A percentile compares a stretch with the other conserved stretches of the same genome.
phyloP scores from a whole-genome alignment of 768 basidiomycete genomes.

The Collybia mongolica region DNA sequence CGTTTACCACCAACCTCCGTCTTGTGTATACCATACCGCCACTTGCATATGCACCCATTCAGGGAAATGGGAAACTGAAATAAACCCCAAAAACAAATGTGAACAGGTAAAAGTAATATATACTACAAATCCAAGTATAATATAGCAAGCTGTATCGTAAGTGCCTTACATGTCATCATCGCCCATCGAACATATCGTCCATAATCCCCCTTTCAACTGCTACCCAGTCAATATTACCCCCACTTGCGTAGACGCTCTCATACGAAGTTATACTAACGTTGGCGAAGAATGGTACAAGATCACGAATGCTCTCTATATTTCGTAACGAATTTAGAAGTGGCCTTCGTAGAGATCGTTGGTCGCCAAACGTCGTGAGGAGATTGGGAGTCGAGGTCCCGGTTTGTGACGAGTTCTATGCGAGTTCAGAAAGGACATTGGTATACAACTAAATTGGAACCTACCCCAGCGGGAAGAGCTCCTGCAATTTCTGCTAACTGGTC shows the following conservation, averaged over 20 bases:
- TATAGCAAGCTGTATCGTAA: not conserved
- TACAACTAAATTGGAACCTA: slow-evolving; percentile 15
- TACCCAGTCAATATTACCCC: slow-evolving; percentile 85
- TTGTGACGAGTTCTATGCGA: slow-evolving; percentile 24
- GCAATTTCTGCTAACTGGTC: slow-evolving; percentile 88
- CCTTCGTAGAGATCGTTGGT: slow-evolving; percentile 57
- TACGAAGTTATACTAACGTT: slow-evolving; percentile 86
- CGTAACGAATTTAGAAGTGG: slow-evolving; percentile 70
- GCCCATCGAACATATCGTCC: slow-evolving; percentile 89
- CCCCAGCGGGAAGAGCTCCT: slow-evolving; percentile 58
- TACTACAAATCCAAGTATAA: not conserved
- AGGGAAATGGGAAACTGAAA: not conserved
- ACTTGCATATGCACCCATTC: slow-evolving; percentile 1
- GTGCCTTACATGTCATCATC: slow-evolving; percentile 30
- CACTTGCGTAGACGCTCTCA: slow-evolving; percentile 85
- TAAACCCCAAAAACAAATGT: too few relatives aligned
- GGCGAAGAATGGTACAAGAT: slow-evolving; percentile 89
- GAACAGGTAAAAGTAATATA: not conserved
- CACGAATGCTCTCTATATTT: slow-evolving; percentile 80
- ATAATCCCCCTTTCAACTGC: slow-evolving; percentile 79
- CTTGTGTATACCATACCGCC: slow-evolving; percentile 3
- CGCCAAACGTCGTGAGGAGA: slow-evolving; percentile 26
- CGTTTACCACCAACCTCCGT: not conserved
- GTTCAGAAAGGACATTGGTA: not conserved
- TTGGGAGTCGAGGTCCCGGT: slow-evolving; percentile 23